Conservation (phyloP, 2,329 filamentous ascomycete species). For the Diaporthe sp. region DNA sequence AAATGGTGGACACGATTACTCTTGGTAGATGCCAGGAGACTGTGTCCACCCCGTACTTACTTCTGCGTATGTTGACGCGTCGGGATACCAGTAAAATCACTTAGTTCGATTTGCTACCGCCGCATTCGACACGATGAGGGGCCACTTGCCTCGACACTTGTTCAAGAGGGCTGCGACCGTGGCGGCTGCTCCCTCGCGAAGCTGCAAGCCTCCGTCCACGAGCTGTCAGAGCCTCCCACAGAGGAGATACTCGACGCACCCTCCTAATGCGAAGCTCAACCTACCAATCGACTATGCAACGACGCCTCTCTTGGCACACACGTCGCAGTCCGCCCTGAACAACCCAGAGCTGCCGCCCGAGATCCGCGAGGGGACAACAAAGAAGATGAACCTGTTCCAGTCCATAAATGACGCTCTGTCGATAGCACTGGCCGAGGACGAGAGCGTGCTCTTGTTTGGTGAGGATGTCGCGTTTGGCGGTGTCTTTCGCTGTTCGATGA, state of each 20-base stretch:
- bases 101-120: background rate
- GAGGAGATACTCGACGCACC: conserved; percentile 66
- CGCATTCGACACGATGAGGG: conserved; percentile 21
- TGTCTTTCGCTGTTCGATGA: conserved; percentile 78
- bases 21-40: conserved; percentile 26
- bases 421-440: conserved; percentile 85
- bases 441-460: conserved; percentile 90
- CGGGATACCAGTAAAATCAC: background rate
- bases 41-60: background rate
- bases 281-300: conserved; percentile 88
- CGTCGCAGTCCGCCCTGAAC: conserved; percentile 77
- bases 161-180: conserved; percentile 38
- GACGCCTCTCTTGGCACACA: conserved; percentile 85
- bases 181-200: conserved; percentile 34
- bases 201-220: conserved; percentile 38
- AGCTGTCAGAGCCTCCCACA: conserved; percentile 39
- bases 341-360: conserved; percentile 79
- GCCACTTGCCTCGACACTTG: conserved; percentile 31
- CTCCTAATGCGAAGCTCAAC: conserved; percentile 79
- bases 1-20: conserved; percentile 12
- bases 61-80: background rate
- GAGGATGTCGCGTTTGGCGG: conserved; percentile 95
- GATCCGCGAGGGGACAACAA: conserved; percentile 77
- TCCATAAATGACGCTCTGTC: conserved; percentile 92
- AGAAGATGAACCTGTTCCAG: conserved; percentile 93